Percentiles rank a stretch among this genome's conserved stretches.
These are phyloP conservation scores for Pyrus hybrid DNA, from an alignment of 331 rosid genomes.

Conservation along the genomic window DNA sequence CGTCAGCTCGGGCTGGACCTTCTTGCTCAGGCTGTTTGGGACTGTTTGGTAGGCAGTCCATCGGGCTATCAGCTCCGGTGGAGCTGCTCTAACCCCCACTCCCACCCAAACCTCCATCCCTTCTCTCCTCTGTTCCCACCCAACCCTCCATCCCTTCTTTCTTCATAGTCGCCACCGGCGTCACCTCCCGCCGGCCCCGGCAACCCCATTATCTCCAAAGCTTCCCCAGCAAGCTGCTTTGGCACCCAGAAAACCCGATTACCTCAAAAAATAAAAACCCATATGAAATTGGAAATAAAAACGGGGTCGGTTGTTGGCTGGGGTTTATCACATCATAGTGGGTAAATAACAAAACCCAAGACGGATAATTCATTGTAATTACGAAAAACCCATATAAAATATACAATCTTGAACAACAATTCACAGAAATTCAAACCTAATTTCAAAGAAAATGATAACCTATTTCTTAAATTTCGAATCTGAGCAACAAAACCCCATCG, in stretches of 20 bases:
- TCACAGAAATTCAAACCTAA: not conserved
- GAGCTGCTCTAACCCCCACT: no score
- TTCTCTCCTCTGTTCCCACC: no score
- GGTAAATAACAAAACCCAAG: not conserved
- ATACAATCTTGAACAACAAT: slow-evolving; percentile 1
- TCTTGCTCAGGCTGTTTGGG: no score
- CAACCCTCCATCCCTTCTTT: no score
- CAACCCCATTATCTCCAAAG: no score
- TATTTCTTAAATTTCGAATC: not conserved
- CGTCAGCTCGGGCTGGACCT: no score
- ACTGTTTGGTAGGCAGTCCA: no score
- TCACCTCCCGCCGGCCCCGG: no score
- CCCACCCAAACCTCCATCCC: no score
- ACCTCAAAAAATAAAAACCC: not conserved
- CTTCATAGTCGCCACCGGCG: no score
- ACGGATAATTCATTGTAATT: not conserved
- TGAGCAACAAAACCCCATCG: not conserved
- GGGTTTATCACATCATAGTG: not conserved
- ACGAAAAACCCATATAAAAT: not conserved
- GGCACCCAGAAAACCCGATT: not conserved
- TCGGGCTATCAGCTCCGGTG: no score
- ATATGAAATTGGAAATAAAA: not conserved
- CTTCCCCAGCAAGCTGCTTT: not conserved
- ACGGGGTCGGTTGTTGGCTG: not conserved
- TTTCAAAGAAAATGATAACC: not conserved